phyloP scores from a whole-genome alignment of 345 rosid species.

The Citrus australasica region DNA sequence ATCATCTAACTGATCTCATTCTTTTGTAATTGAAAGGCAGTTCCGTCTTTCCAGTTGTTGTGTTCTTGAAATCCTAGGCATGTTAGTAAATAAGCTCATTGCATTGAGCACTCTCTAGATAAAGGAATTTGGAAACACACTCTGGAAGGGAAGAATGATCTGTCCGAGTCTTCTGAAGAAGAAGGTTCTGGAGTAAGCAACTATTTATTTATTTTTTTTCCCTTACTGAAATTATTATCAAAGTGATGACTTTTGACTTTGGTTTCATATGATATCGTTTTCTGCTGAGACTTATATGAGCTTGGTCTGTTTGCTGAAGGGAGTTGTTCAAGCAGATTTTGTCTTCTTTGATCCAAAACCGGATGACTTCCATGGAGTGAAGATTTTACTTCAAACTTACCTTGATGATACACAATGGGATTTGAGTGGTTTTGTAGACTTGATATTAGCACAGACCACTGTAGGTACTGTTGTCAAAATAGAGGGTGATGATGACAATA shows the following conservation, averaged over 20 bases:
- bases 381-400: slow-evolving; percentile 59
- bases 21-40: neutral
- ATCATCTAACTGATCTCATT: neutral
- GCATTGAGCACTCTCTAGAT: slow-evolving; percentile 16
- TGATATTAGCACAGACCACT: slow-evolving; percentile 72
- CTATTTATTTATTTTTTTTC: neutral
- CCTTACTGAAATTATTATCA: neutral
- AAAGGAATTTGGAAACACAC: slow-evolving; percentile 20
- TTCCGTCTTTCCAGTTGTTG: neutral
- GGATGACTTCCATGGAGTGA: slow-evolving; percentile 77
- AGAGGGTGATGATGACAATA: slow-evolving; percentile 68
- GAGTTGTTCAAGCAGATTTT: slow-evolving; percentile 81
- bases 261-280: neutral
- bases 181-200: slow-evolving; percentile 53
- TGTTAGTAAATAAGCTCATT: neutral
- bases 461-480: slow-evolving; percentile 95
- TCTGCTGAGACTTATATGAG: neutral
- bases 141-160: slow-evolving; percentile 16
- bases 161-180: slow-evolving; percentile 53
- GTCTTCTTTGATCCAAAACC: slow-evolving; percentile 88
- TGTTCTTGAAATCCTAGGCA: slow-evolving; percentile 5
- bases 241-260: neutral
- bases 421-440: slow-evolving; percentile 82
- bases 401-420: slow-evolving; percentile 81
- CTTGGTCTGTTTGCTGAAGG: slow-evolving; percentile 37